Base-by-base conservation (phyloP, 208 protist species). In the Wallacemonas sp. region DNA sequence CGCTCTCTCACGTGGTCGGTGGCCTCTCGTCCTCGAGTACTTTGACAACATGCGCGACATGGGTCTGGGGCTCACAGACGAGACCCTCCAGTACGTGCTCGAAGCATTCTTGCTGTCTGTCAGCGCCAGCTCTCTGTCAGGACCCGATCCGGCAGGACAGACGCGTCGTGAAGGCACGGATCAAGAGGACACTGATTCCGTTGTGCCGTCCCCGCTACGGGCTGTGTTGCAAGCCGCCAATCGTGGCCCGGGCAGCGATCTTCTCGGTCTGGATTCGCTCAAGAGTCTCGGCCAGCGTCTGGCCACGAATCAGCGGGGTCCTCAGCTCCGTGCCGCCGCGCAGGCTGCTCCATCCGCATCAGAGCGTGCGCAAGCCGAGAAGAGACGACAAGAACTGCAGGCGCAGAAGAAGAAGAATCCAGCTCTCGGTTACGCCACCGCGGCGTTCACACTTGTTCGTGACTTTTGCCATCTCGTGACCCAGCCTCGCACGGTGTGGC, bases 21-120 rank as follows among this genome's bases (percentile, higher is more conserved):
- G 87, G 87, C 33, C 39, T 21, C 70, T 67, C 1, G 87, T 81
- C 24, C 60, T 93, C 5, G 63, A 70, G 61, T 83, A 84, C 61
- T 85, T 83, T 67, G 66, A 78, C 26, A 79, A 65, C 48, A 79
- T 72, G 58, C 74, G 75, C 24, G 72, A 68, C 11, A 69, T 49
- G 5, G 72, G 48, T 0, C 21, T 81, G 16, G 61, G 61, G 0
- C 36, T 90, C 27, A 74, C 74, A 4, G 83, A 88, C 64, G 49
- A 27, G 16, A 71, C 71, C 14, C 43, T 90, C 48, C 72, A 70
- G 16, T 68, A 81, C 11, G 72, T 78, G 17, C 65, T 88, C n/a
- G 57, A 71, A 44, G 83, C 78, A 3, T 58, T 23, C 9, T 38
- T 0, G n/a, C 3, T 72, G 46, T 78, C 65, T 48, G 63, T 79